phyloP scores from a whole-genome alignment of 1,139 yeast genomes.

The Yamadazyma sp. region DNA sequence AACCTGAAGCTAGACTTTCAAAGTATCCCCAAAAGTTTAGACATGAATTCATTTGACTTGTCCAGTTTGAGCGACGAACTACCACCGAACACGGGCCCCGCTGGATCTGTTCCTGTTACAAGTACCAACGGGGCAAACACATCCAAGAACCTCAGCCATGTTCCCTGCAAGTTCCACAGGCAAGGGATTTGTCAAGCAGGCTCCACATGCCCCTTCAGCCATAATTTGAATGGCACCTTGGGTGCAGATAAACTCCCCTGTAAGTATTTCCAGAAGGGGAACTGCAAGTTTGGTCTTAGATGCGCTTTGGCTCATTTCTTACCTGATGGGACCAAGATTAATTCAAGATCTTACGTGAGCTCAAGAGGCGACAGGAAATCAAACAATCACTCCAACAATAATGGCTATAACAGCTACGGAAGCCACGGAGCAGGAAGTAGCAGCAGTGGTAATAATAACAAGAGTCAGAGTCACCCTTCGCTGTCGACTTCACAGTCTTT shows the following conservation, averaged over 20 bases:
- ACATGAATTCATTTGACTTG: constrained; percentile 10
- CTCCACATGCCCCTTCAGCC: constrained; percentile 86
- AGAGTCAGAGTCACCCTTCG: not conserved
- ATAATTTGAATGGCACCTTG: constrained; percentile 59
- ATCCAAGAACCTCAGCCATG: constrained; percentile 69
- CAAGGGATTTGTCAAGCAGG: constrained; percentile 98
- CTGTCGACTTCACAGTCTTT: no score
- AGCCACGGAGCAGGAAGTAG: no score
- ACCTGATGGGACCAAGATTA: constrained; percentile 85
- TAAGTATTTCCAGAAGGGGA: constrained; percentile 91
- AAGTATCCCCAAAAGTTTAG: constrained; percentile 2
- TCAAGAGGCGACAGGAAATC: constrained; percentile 8
- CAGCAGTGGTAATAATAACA: not conserved
- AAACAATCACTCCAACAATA: constrained; percentile 3
- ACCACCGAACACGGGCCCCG: constrained; percentile 47
- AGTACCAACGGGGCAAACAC: constrained; percentile 12
- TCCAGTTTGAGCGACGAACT: constrained; percentile 17
- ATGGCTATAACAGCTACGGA: not conserved
- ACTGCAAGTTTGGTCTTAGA: constrained; percentile 88
- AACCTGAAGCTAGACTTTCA: not conserved
- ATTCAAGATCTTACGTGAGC: constrained; percentile 35
- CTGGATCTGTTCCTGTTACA: constrained; percentile 29
- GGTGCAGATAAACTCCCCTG: constrained; percentile 74
- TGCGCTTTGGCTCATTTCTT: constrained; percentile 91
- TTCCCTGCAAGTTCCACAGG: constrained; percentile 88